These are phyloP conservation scores for Dactylellina parvicollis DNA, from an alignment of 2,329 filamentous ascomycete species.

Conservation along the genomic window DNA sequence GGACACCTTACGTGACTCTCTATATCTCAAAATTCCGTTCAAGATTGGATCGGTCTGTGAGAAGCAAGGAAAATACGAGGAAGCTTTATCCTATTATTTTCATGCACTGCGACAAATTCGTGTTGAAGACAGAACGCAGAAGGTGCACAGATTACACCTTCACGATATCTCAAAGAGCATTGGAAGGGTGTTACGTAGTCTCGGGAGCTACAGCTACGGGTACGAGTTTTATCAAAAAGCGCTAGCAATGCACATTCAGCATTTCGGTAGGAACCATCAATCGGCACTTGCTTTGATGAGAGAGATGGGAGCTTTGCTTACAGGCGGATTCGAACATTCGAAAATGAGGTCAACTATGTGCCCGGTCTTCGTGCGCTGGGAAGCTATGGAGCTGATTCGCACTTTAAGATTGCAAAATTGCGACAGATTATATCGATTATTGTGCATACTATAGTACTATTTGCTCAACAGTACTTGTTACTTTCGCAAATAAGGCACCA, in stretches of 20 bases:
- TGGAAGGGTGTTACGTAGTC: neutral
- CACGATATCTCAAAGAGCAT: neutral
- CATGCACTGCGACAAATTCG: neutral
- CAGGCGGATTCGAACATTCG: neutral
- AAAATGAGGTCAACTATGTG: neutral
- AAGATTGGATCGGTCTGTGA: neutral
- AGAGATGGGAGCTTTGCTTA: neutral
- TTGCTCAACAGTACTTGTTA: too few relatives aligned
- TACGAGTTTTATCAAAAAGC: neutral
- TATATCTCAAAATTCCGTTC: neutral
- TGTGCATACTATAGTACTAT: too few relatives aligned
- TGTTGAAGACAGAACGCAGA: neutral
- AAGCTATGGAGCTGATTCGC: neutral
- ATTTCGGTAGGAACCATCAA: neutral
- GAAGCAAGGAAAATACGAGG: neutral
- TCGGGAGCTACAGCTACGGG: neutral
- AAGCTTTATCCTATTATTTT: slow-evolving; percentile 2
- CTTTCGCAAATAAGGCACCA: too few relatives aligned
- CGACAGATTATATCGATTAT: too few relatives aligned
- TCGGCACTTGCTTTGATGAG: neutral
- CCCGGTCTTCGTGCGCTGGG: neutral
- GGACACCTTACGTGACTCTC: neutral
- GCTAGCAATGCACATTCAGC: neutral
- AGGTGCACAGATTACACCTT: neutral
- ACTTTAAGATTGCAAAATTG: neutral